Base-by-base conservation (phyloP, 208 protist species). In the Leishmania aethiopica region DNA sequence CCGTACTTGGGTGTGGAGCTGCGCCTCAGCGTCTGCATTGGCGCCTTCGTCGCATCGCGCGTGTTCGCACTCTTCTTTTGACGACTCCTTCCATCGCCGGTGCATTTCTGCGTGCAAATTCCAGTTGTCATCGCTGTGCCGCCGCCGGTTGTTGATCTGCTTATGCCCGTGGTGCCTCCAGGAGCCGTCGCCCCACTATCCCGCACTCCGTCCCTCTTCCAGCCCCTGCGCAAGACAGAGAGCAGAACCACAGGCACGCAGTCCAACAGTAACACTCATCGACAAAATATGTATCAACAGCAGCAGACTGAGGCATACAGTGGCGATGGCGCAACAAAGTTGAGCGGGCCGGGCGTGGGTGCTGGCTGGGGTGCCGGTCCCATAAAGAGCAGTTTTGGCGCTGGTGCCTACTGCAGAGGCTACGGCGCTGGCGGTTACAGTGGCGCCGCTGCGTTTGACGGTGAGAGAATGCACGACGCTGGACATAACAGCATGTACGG, bases 401-500 rank as follows among this genome's bases (percentile, higher is more conserved):
- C 66, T 10, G 69, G 71, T 28, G 83, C 74, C 19, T 86, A 87
- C 59, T 78, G 77, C 59, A 75, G 80, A n/a, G 82, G 76, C 72
- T 77, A 82, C 49, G 69, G 62, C 40, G 84, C 47, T 10, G 81
- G 80, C 32, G 64, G 57, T 37, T 77, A 82, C 59, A 69, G 57
- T 49, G 85, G 87, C 28, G 86, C 84, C 55, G 77, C 76, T 10
- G 75, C 55, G 7, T 80, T 59, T 35, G 81, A 53, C 51, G 62
- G 75, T 57, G 83, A 79, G 51, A 82, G 57, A 71, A 88, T 88
- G 87, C 82, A 86, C 55, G 89, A 86, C 67, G 77, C 83, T 17
- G 82, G 67, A n/a, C 77, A 79, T 70, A 79, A 75, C 71, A 88
- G 70, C 75, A 89, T 91, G 88, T 86, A 89, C 67, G 92, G 88